Percentiles rank a stretch among this genome's conserved stretches.
These are phyloP conservation scores for Pleurotus eryngii DNA, from an alignment of 768 basidiomycete species.

Conservation along the genomic window DNA sequence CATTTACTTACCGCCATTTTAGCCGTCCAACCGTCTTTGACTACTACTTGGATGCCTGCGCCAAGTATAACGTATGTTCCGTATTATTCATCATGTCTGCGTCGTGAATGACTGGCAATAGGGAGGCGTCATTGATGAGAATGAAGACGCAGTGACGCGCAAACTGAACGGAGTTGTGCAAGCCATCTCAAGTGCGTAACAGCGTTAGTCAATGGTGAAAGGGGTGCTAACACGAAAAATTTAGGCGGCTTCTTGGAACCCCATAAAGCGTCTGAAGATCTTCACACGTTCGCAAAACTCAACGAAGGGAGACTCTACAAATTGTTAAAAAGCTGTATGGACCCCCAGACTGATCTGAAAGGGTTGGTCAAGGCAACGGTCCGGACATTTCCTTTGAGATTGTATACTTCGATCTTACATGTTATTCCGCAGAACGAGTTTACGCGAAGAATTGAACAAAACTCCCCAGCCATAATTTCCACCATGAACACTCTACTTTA, in stretches of 20 bases:
- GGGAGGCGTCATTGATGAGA: conserved; percentile 89
- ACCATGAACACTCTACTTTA: conserved; percentile 76
- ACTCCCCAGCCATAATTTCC: conserved; percentile 50
- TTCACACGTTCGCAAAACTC: conserved; percentile 77
- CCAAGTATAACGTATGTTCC: conserved; percentile 75
- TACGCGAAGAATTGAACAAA: conserved; percentile 69
- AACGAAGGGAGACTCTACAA: conserved; percentile 89
- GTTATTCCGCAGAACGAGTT: conserved; percentile 63
- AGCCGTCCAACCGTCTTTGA: conserved; percentile 74
- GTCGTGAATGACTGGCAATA: conserved; percentile 25
- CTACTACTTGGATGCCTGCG: conserved; percentile 67
- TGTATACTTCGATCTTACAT: neutral
- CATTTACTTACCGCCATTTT: conserved; percentile 1
- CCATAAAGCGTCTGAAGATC: conserved; percentile 72
- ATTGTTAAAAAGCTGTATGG: conserved; percentile 76
- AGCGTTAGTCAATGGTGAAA: neutral
- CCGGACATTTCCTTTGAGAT: conserved; percentile 16
- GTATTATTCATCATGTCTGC: neutral
- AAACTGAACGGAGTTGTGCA: conserved; percentile 54
- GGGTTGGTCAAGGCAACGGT: conserved; percentile 76
- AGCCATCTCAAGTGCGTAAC: conserved; percentile 55
- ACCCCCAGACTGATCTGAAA: conserved; percentile 82
- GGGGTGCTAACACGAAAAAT: conserved; percentile 4
- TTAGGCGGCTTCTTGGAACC: conserved; percentile 63
- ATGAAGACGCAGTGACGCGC: conserved; percentile 60